Evolutionary conservation across 2,329 filamentous ascomycete species (phyloP).

Genomic region (Pseudonectria foliicola): DNA sequence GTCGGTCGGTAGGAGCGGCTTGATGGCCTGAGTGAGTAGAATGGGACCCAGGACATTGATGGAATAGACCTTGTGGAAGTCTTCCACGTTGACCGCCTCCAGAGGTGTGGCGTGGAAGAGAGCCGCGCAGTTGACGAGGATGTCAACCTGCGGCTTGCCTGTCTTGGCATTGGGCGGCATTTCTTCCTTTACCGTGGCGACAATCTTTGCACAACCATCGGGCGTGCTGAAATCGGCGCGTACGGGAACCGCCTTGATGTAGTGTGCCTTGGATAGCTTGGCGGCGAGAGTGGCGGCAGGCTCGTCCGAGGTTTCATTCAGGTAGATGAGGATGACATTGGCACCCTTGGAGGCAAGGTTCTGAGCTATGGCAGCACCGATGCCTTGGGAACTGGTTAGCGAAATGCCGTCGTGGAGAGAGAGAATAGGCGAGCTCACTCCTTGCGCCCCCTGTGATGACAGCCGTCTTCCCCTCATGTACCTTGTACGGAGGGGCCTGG

Average conservation of each 20-base stretch:
- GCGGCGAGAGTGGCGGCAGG: slow-evolving; percentile 37
- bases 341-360: slow-evolving; percentile 49
- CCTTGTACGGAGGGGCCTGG: slow-evolving; percentile 2
- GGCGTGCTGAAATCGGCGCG: slow-evolving; percentile 57
- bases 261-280: slow-evolving; percentile 34
- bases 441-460: slow-evolving; percentile 46
- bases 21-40: slow-evolving; percentile 46
- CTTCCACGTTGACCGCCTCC: slow-evolving; percentile 36
- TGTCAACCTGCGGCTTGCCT: slow-evolving; percentile 41
- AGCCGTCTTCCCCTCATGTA: slow-evolving; percentile 39
- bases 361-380: slow-evolving; percentile 46
- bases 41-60: slow-evolving; percentile 53
- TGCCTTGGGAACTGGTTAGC: slow-evolving; percentile 31
- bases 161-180: slow-evolving; percentile 33
- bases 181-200: slow-evolving; percentile 42
- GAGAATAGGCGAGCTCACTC: slow-evolving; percentile 24
- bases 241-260: slow-evolving; percentile 44
- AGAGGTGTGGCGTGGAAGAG: slow-evolving; percentile 40
- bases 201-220: slow-evolving; percentile 45
- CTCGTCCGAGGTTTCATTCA: slow-evolving; percentile 39
- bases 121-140: slow-evolving; percentile 53
- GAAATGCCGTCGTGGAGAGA: slow-evolving; percentile 1
- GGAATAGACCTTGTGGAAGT: slow-evolving; percentile 49
- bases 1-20: slow-evolving; percentile 47
- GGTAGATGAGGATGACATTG: slow-evolving; percentile 48